Conservation (phyloP, 176 grass and related monocot genomes). For the Miscanthus lutarioriparius region DNA sequence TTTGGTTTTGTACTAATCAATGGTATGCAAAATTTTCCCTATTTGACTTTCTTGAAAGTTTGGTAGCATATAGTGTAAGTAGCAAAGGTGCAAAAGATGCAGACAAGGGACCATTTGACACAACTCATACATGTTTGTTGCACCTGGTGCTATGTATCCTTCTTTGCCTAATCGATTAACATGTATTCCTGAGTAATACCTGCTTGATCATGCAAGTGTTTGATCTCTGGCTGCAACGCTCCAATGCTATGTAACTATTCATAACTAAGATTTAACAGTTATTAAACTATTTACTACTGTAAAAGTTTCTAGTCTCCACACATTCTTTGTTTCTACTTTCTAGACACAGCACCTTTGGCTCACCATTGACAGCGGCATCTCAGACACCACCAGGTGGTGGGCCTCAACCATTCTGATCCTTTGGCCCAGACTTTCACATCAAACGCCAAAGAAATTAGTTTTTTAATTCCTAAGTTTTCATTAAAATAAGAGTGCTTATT, state of each 20-base stretch:
- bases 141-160: background rate
- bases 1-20: background rate
- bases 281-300: background rate
- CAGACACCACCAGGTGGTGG: background rate
- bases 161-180: background rate
- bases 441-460: background rate
- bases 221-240: background rate
- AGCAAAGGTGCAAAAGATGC: background rate
- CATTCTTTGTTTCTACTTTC: background rate
- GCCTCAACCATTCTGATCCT: background rate
- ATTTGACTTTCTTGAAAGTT: background rate
- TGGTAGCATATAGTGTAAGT: background rate
- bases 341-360: background rate
- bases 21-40: background rate
- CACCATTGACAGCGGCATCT: background rate
- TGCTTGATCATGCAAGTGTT: background rate
- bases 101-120: background rate
- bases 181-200: conserved; percentile 1
- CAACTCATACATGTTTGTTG: background rate
- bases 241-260: background rate
- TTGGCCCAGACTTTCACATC: background rate
- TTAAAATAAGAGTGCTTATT: background rate
- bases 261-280: background rate
- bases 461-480: background rate
- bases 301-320: background rate